Evolutionary conservation across 768 basidiomycete genomes (phyloP).

Genomic region (Mycena floridula): DNA sequence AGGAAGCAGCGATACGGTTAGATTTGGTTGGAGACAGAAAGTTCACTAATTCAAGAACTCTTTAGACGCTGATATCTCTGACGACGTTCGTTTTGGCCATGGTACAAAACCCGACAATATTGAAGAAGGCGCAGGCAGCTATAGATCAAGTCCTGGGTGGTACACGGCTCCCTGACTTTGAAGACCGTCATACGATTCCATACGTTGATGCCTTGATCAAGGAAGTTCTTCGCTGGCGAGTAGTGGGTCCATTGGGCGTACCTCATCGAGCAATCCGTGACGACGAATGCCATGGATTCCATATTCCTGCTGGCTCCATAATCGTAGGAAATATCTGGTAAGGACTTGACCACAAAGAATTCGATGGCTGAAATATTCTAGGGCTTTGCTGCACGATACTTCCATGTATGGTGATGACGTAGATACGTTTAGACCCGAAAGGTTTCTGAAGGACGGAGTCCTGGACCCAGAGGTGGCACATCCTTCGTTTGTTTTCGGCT

Average conservation of each 20-base stretch:
- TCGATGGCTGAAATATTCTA: background rate
- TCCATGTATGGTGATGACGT: slow-evolving; percentile 20
- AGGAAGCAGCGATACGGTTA: slow-evolving; percentile 9
- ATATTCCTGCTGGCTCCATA: slow-evolving; percentile 16
- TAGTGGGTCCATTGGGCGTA: slow-evolving; percentile 8
- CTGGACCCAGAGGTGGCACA: slow-evolving; percentile 4
- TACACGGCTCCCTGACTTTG: slow-evolving; percentile 10
- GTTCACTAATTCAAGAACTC: too few relatives aligned
- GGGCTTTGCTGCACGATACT: slow-evolving; percentile 14
- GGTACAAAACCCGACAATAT: slow-evolving; percentile 9
- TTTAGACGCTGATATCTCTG: slow-evolving; percentile 9
- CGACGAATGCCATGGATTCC: slow-evolving; percentile 16
- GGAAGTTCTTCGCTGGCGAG: slow-evolving; percentile 13
- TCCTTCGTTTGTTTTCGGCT: slow-evolving; percentile 8
- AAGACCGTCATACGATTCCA: slow-evolving; percentile 9
- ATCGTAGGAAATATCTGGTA: slow-evolving; percentile 15
- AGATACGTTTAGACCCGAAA: slow-evolving; percentile 22
- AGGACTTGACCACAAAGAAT: background rate
- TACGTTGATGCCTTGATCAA: slow-evolving; percentile 12
- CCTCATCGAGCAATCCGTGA: too few relatives aligned
- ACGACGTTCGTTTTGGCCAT: slow-evolving; percentile 13
- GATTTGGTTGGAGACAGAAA: background rate
- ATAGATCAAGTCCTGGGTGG: slow-evolving; percentile 13
- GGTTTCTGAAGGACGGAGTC: slow-evolving; percentile 12
- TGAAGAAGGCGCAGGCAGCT: slow-evolving; percentile 15